Evolutionary conservation across 345 rosid genomes (phyloP).

Genomic region (Ailanthus altissimus): DNA sequence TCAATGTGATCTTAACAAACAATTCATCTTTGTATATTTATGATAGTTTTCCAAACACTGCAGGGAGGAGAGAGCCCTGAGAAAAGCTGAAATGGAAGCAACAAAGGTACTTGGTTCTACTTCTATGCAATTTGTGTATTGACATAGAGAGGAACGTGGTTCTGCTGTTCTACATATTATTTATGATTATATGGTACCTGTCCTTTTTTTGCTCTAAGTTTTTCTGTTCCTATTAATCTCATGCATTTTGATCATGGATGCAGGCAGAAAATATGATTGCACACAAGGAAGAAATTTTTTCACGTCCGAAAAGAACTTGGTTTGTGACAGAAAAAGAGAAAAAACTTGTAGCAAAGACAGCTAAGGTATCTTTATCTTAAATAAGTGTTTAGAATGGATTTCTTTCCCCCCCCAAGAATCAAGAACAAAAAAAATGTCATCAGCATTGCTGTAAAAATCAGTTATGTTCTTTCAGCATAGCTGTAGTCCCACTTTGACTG

Average conservation of each 20-base stretch:
- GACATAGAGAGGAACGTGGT: slow-evolving; percentile 1
- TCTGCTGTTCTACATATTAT: background rate
- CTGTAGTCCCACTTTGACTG: background rate
- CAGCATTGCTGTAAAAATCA: background rate
- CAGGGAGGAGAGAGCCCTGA: slow-evolving; percentile 86
- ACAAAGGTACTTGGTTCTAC: slow-evolving; percentile 61
- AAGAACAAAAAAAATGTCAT: background rate
- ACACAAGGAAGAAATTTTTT: slow-evolving; percentile 78
- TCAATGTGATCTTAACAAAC: background rate
- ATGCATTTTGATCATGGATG: slow-evolving; percentile 22
- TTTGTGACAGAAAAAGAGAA: slow-evolving; percentile 88
- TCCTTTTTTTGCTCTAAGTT: background rate
- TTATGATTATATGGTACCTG: background rate
- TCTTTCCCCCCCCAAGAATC: background rate
- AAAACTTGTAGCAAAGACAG: slow-evolving; percentile 61
- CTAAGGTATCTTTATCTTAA: slow-evolving; percentile 49
- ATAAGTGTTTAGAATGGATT: slow-evolving; percentile 6
- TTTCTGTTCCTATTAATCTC: slow-evolving; percentile 2
- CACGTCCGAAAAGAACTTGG: slow-evolving; percentile 96
- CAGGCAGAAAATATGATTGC: slow-evolving; percentile 94
- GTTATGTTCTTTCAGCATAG: background rate
- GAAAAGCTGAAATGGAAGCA: slow-evolving; percentile 96
- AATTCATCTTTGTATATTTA: slow-evolving; percentile 20
- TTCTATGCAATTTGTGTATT: slow-evolving; percentile 3
- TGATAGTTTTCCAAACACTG: slow-evolving; percentile 28